phyloP scores from a whole-genome alignment of 2,329 filamentous ascomycete genomes.

The Pseudocercospora vitis region DNA sequence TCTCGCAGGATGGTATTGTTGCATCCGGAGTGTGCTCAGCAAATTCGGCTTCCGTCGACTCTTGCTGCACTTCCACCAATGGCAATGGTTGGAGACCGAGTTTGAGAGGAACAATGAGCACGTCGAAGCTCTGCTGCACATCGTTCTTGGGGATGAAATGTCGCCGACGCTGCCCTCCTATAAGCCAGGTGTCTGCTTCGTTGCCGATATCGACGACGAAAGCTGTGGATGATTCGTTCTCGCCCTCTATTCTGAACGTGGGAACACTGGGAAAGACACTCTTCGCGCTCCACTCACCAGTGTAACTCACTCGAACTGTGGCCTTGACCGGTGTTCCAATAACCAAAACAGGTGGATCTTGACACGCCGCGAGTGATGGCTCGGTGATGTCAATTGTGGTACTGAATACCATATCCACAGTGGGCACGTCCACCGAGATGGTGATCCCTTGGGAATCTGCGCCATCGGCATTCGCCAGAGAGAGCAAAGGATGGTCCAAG shows the following conservation, averaged over 20 bases:
- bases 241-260: slow-evolving; percentile 23
- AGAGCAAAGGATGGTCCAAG: slow-evolving; percentile 37
- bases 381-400: slow-evolving; percentile 44
- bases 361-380: not conserved
- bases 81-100: slow-evolving; percentile 78
- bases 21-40: slow-evolving; percentile 24
- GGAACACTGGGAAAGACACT: slow-evolving; percentile 47
- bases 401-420: slow-evolving; percentile 78
- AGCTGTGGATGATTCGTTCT: slow-evolving; percentile 45
- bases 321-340: slow-evolving; percentile 67
- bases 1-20: slow-evolving; percentile 62
- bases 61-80: slow-evolving; percentile 69
- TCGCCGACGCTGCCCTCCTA: slow-evolving; percentile 77
- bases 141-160: slow-evolving; percentile 61
- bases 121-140: slow-evolving; percentile 53
- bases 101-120: slow-evolving; percentile 78
- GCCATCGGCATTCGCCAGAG: slow-evolving; percentile 28
- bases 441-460: slow-evolving; percentile 59
- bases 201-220: slow-evolving; percentile 83
- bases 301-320: slow-evolving; percentile 59
- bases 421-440: slow-evolving; percentile 87
- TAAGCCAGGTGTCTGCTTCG: slow-evolving; percentile 74
- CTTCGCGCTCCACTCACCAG: slow-evolving; percentile 54
- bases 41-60: slow-evolving; percentile 46
- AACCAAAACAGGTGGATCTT: slow-evolving; percentile 46